Evolutionary conservation across 2,329 filamentous ascomycete species (phyloP), one percentile per base, ranked within the genome.

Genomic region (Alternaria arborescens): DNA sequence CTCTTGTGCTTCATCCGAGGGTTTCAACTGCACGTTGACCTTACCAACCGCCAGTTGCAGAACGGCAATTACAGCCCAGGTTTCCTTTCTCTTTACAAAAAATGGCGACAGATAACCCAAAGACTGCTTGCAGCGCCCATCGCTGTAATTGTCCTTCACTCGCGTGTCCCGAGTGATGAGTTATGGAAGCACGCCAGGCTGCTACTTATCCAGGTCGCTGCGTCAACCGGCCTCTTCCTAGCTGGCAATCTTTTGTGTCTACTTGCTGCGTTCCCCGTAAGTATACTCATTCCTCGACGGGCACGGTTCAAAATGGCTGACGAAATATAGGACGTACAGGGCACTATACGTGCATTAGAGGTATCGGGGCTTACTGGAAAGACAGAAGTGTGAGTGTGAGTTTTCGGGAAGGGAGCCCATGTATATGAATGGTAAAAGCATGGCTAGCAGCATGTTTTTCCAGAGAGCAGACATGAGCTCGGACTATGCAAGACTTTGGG

Each of bases 201-300:
- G 8, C 11, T 60, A 12, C 1, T 52, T 7, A 20, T 42, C 5
- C 58, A 57, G 28, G 8, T 30, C 16, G 14, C 20, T 34, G 32
- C 8, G 3, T 60, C 53, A 5, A 11, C 46, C 12, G 26, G 30
- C 14, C 8, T 57, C n/a, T 57, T 60, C 8, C 12, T 60, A 14
- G n/a, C 20, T 24, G 53, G 53, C 18, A 60, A 60, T 11, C 14
- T 42, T 34, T 28, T 57, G 7, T 56, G 47, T 24, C 18, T 56
- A 14, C 3, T 60, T 57, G 53, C 46, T 46, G 46, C 46, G 20
- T n/a, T 57, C 5, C 58, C 53, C 5, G 46, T 60, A 56, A 26
- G 53, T 47, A 41, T 8, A 14, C 32, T 2, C 30, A 16, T 18
- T 24, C 16, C 14, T 16, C 40, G 20, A 52, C 18, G 24, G 36